Evolutionary conservation across 2,329 filamentous ascomycete species (phyloP), one percentile per base, ranked within the genome.

Genomic region (Ophiostoma ips): DNA sequence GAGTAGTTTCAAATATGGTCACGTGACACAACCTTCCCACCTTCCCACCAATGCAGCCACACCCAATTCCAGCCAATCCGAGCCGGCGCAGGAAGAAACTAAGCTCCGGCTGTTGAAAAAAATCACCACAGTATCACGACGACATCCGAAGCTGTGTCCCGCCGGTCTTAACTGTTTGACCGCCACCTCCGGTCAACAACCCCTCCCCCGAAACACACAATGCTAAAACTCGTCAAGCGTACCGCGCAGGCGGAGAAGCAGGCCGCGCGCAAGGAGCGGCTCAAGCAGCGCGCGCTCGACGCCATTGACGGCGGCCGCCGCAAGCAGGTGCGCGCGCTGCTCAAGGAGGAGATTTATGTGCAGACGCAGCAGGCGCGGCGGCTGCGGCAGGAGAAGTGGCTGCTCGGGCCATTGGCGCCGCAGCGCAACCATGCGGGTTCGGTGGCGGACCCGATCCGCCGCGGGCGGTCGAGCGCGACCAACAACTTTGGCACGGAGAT

Each of bases 361-460:
- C 58, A 61, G 45, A 31, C 59, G 33, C 36, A 53, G 18, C 55
- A 57, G 19, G 69, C 71, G 43, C 66, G 68, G 33, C 62, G 69
- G 56, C 71, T 74, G 46, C 76, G 84, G 49, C 75, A 73, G 53
- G 84, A 94, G 62, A 82, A 90, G 64, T 94, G 84, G 79, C 70
- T 83, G 55, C 66, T 87, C 56, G 90, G 89, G 0, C 76, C 84
- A 9, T 62, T 95, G 55, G 83, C 87, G 3, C 88, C 89, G 2
- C 83, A 82, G 62, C 75, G 81, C 58, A 83, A 92, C 65, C 53
- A 56, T 40, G 50, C 56, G 15, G 56, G 33, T 11, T 35, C 50
- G 6, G 38, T 48, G 15, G 48, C 48, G 12, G 55, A 57, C 51
- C 13, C 41, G 16, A 45, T 30, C 30, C 55, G 54, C 30, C 54